Conservation (phyloP, 192 early-diverging fungal genomes). For the Entrophospora sp. region DNA sequence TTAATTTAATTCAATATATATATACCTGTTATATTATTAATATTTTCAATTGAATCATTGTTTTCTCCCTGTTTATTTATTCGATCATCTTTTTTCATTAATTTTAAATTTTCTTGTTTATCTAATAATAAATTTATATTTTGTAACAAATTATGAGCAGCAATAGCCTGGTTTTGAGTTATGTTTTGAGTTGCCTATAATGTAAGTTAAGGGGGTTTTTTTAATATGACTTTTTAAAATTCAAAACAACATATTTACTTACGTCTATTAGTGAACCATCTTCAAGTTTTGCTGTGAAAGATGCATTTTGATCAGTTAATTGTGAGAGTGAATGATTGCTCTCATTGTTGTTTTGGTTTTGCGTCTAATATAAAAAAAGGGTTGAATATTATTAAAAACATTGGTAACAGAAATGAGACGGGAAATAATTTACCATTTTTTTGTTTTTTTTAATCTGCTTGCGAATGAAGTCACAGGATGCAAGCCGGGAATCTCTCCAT, state of each 20-base stretch:
- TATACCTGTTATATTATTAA: slow-evolving; percentile 8
- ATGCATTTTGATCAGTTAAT: slow-evolving; percentile 6
- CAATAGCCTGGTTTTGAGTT: not conserved
- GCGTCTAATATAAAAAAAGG: too few relatives aligned
- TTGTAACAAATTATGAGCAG: slow-evolving; percentile 5
- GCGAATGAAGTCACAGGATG: too few relatives aligned
- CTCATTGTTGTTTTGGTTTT: too few relatives aligned
- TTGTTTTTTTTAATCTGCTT: too few relatives aligned
- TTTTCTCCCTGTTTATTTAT: not conserved
- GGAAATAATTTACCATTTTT: too few relatives aligned
- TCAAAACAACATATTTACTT: not conserved
- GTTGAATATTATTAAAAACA: too few relatives aligned
- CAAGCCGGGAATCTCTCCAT: too few relatives aligned
- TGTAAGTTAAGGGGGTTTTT: not conserved
- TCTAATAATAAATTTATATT: slow-evolving; percentile 11
- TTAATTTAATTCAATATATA: not conserved
- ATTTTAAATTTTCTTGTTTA: not conserved
- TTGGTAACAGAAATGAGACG: too few relatives aligned
- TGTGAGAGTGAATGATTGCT: not conserved
- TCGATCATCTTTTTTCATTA: not conserved
- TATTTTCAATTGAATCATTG: not conserved
- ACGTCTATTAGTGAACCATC: slow-evolving; percentile 5
- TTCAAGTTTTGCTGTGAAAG: slow-evolving; percentile 14
- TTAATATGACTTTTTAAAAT: too few relatives aligned
- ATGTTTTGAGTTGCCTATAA: slow-evolving; percentile 7